A percentile compares a stretch with the other conserved stretches of the same genome.
These are phyloP conservation scores for Amaranthus tricolor DNA, from an alignment of 179 eudicot genomes.

Conservation along the genomic window DNA sequence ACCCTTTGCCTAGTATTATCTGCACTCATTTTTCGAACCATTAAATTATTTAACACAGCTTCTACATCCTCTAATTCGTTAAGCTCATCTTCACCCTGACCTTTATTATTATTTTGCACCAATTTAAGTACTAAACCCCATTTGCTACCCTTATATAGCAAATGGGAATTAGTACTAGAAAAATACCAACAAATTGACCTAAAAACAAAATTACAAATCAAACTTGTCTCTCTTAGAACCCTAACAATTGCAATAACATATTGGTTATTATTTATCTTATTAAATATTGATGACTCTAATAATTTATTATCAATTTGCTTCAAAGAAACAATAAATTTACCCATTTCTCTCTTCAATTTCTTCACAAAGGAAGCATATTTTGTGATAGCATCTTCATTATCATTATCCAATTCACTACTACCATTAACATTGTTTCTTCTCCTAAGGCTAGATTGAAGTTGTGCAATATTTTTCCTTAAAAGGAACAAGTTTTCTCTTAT, in stretches of 20 bases:
- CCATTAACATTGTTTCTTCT: slow-evolving; percentile 23
- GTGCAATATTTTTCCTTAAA: slow-evolving; percentile 26
- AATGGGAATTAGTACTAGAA: background rate
- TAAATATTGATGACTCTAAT: background rate
- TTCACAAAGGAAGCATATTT: slow-evolving; percentile 21
- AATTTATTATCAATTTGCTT: slow-evolving; percentile 15
- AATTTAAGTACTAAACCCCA: slow-evolving; percentile 26
- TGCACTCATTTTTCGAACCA: slow-evolving; percentile 15
- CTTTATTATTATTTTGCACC: slow-evolving; percentile 15
- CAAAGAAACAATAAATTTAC: slow-evolving; percentile 20
- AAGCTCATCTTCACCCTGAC: background rate
- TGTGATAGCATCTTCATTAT: background rate
- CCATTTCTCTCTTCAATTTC: slow-evolving; percentile 19
- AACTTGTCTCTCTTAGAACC: slow-evolving; percentile 26
- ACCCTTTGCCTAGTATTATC: slow-evolving; percentile 20
- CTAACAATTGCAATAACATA: slow-evolving; percentile 27
- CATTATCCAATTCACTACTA: background rate
- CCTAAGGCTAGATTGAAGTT: slow-evolving; percentile 34
- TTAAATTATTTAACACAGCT: slow-evolving; percentile 16
- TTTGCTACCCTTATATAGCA: slow-evolving; percentile 17
- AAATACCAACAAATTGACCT: slow-evolving; percentile 18
- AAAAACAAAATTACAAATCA: slow-evolving; percentile 19
- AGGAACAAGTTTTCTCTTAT: slow-evolving; percentile 31
- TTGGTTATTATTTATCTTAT: slow-evolving; percentile 14
- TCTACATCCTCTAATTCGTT: slow-evolving; percentile 28